These are phyloP conservation scores for Aspergillus pseudotamarii DNA, from an alignment of 2,329 filamentous ascomycete species.

Conservation along the genomic window DNA sequence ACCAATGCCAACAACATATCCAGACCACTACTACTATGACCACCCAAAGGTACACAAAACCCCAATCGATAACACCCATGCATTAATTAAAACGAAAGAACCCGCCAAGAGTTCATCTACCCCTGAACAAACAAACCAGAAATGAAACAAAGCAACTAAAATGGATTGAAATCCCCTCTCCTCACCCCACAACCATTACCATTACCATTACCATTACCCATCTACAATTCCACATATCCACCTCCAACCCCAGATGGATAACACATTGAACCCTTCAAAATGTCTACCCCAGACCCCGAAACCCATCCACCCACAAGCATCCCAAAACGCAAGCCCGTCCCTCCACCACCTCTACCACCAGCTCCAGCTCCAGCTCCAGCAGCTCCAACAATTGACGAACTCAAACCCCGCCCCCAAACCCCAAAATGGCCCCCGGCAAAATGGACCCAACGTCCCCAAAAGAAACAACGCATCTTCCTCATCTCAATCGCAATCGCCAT, in stretches of 20 bases:
- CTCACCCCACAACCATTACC: neutral
- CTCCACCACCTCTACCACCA: neutral
- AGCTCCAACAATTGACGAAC: neutral
- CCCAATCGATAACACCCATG: neutral
- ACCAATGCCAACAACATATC: neutral
- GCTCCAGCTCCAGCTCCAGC: neutral
- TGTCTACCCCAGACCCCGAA: neutral
- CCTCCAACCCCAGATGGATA: neutral
- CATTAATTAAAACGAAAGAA: neutral
- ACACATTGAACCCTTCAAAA: neutral
- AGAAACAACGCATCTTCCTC: constrained; percentile 19
- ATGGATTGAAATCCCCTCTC: neutral
- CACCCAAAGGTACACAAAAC: neutral
- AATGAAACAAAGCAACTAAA: neutral
- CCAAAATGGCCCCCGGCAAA: neutral
- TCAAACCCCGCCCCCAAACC: neutral
- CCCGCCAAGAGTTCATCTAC: neutral
- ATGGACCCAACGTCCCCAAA: neutral
- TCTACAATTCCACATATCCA: neutral
- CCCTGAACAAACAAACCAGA: neutral
- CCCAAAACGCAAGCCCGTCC: constrained; percentile 8
- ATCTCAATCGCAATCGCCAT: constrained; percentile 14
- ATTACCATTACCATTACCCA: neutral
- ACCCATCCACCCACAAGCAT: neutral
- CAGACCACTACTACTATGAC: neutral